Evolutionary conservation across 192 early-diverging fungal genomes (phyloP).

Genomic region (Coemansia sp.): DNA sequence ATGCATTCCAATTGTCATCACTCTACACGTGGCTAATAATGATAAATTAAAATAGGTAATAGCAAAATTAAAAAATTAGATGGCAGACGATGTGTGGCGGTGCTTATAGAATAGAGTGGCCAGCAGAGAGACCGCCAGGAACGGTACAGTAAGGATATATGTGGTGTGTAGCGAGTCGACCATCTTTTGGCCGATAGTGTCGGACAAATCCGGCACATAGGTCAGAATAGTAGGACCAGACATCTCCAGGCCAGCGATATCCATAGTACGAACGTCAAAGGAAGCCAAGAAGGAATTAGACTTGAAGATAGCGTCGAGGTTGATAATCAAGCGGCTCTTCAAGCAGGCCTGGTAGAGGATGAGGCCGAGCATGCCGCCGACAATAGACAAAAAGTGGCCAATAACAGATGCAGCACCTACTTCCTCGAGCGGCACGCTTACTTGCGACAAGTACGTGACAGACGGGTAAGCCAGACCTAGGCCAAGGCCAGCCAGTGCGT

Average conservation of each 20-base stretch:
- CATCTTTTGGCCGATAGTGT: constrained; percentile 32
- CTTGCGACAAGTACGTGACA: constrained; percentile 39
- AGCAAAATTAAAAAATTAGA: background rate
- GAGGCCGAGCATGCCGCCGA: constrained; percentile 55
- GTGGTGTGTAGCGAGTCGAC: constrained; percentile 41
- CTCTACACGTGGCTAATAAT: background rate
- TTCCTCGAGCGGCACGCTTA: constrained; percentile 41
- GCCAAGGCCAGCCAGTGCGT: constrained; percentile 44
- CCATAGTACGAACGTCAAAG: constrained; percentile 45
- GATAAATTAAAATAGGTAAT: background rate
- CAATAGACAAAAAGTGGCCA: constrained; percentile 50
- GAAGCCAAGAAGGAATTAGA: constrained; percentile 26
- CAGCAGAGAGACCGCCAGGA: constrained; percentile 43
- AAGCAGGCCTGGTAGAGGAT: constrained; percentile 54
- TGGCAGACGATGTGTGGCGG: constrained; percentile 7
- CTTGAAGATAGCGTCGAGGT: constrained; percentile 35
- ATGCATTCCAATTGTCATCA: background rate
- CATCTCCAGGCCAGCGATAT: constrained; percentile 44
- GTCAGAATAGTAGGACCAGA: constrained; percentile 28
- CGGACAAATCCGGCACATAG: constrained; percentile 31
- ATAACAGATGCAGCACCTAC: constrained; percentile 36
- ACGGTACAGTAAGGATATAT: constrained; percentile 40
- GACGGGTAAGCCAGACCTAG: constrained; percentile 39
- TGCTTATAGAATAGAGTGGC: constrained; percentile 48
- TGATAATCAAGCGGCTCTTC: constrained; percentile 48